Base-by-base conservation (phyloP, 2,329 filamentous ascomycete genomes). In the Cladosporium austrohemisphaericum region DNA sequence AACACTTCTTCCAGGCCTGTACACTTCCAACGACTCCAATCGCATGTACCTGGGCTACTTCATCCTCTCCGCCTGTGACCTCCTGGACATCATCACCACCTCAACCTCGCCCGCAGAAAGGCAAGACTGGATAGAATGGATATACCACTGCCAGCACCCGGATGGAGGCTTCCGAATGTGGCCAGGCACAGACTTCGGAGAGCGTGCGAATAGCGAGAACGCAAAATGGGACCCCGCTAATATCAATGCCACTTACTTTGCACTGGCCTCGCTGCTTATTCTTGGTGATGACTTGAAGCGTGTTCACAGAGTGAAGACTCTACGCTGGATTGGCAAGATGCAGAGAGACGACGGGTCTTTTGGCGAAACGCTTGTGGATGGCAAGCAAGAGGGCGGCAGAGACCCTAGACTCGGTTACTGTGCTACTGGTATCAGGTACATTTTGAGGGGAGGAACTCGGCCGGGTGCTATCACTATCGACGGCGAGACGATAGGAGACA, bases 1-100 rank as follows among this genome's bases (percentile, higher is more conserved):
- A 65, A 85, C 84, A 19, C 79, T 85, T 54, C 82, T 98, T 5
- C 93, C 93, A 0, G 78, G 83, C 37, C 77, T 81, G 55, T 98
- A 97, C 73, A 94, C 88, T 13, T 78, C 83, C 65, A 93, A 86
- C 67, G 93, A 98, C 72, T 89, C 89, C 58, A 92, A 85, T 61
- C 90, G 93, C 61, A 86, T 97, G 74, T 86, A 86, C 4, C 81
- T 97, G 48, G 90, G 83, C 57, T 95, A 85, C 74, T 95, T 98
- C 74, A 91, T 86, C 57, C 73, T 97, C 60, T 85, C 88, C 6
- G 88, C 89, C 1, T 77, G 95, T 41, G 89, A 95, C 64, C 72
- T 97, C 1, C 81, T 98, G 23, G 83, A 80, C 10, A 76, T 77
- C 1, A 73, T 88, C 31, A 68, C 79, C 4, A 70, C 73, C 41